A percentile compares a stretch with the other conserved stretches of the same genome.
These are phyloP conservation scores for Monsonia emarginata DNA, from an alignment of 441 rosid species.

Conservation along the genomic window DNA sequence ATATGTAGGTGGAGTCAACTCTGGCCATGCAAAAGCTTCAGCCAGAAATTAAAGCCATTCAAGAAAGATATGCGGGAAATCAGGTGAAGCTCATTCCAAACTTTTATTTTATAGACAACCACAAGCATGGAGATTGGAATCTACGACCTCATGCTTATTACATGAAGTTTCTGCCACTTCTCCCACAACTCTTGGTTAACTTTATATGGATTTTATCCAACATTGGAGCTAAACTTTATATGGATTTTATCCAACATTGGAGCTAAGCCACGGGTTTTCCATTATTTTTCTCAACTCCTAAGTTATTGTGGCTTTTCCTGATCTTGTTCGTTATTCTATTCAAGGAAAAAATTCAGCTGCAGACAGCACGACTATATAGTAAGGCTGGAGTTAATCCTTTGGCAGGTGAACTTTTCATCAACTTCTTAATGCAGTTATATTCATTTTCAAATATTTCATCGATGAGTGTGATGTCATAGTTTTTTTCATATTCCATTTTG, in stretches of 20 bases:
- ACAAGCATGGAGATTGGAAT: no score
- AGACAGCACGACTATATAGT: conserved; percentile 74
- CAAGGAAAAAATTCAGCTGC: conserved; percentile 87
- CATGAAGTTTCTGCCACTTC: no score
- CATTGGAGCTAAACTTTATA: not conserved
- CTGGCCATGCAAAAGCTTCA: conserved; percentile 95
- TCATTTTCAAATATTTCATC: not conserved
- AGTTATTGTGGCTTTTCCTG: conserved; percentile 13
- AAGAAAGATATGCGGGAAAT: conserved; percentile 88
- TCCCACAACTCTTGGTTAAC: no score
- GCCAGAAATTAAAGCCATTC: conserved; percentile 89
- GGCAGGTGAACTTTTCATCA: conserved; percentile 48
- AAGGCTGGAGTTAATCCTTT: conserved; percentile 97
- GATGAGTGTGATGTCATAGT: no score
- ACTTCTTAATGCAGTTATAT: conserved; percentile 6
- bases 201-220: no score
- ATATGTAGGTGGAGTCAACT: conserved; percentile 77
- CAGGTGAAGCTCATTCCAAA: conserved; percentile 47
- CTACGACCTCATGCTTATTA: no score
- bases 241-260: conserved; percentile 7
- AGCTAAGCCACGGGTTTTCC: not conserved
- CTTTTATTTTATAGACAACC: no score
- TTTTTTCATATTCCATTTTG: not conserved
- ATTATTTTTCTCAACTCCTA: not conserved
- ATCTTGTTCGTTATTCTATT: not conserved